These are phyloP conservation scores for Brettanomyces bruxellensis DNA, from an alignment of 805 yeast species.

Conservation along the genomic window DNA sequence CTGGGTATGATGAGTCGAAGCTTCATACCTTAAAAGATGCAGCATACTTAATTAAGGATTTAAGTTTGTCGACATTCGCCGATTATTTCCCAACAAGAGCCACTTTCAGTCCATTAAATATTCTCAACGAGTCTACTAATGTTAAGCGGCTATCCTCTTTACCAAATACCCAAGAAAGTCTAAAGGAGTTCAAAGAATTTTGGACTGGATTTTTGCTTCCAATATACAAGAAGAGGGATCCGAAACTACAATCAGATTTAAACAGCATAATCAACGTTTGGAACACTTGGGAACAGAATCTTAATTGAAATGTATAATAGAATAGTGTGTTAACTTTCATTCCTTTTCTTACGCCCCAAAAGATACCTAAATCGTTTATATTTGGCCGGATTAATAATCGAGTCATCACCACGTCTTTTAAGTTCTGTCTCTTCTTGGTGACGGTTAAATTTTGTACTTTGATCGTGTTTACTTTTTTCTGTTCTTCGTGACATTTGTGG, in stretches of 20 bases:
- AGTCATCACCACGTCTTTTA: too few relatives aligned
- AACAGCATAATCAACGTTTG: slow-evolving; percentile 11
- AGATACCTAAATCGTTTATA: not conserved
- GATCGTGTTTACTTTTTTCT: too few relatives aligned
- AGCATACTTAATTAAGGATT: slow-evolving; percentile 32
- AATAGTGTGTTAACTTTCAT: not conserved
- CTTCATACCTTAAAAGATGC: slow-evolving; percentile 33
- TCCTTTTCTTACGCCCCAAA: not conserved
- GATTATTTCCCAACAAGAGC: slow-evolving; percentile 29
- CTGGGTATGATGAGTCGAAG: slow-evolving; percentile 36
- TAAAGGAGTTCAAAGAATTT: slow-evolving; percentile 35
- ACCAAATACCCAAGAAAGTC: slow-evolving; percentile 24
- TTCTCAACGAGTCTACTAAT: slow-evolving; percentile 14
- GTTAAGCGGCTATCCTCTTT: slow-evolving; percentile 4
- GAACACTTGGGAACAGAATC: slow-evolving; percentile 4
- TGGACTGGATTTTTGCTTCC: slow-evolving; percentile 41
- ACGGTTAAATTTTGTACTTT: too few relatives aligned
- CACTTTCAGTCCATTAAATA: slow-evolving; percentile 12
- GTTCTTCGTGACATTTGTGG: too few relatives aligned
- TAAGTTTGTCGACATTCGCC: slow-evolving; percentile 50
- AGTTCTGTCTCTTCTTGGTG: too few relatives aligned
- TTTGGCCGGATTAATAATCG: not conserved
- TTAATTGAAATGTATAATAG: too few relatives aligned
- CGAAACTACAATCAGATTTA: slow-evolving; percentile 25
- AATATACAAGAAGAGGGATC: slow-evolving; percentile 31